These are phyloP conservation scores for Penicillium sp. DNA, from an alignment of 2,329 filamentous ascomycete genomes.

Conservation along the genomic window DNA sequence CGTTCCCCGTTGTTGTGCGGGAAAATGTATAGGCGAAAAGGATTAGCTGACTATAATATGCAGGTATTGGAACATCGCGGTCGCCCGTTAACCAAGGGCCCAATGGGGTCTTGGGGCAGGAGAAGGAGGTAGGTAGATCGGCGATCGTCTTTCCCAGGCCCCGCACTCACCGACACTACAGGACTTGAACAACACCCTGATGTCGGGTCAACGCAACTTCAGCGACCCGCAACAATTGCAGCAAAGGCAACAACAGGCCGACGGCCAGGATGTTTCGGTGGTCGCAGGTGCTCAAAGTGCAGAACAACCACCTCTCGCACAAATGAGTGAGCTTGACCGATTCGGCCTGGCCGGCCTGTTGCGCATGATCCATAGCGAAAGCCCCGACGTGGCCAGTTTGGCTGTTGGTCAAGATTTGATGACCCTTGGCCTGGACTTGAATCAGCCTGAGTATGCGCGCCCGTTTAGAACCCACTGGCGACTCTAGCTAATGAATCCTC, in stretches of 20 bases:
- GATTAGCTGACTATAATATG: constrained; percentile 16
- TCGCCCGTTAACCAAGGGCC: constrained; percentile 45
- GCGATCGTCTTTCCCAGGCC: constrained; percentile 11
- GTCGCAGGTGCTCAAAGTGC: constrained; percentile 30
- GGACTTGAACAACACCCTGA: constrained; percentile 38
- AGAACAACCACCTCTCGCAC: constrained; percentile 47
- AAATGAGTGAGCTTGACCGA: constrained; percentile 61
- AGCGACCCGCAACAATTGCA: constrained; percentile 35
- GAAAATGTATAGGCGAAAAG: background rate
- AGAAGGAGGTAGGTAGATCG: constrained; percentile 37
- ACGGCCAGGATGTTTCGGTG: constrained; percentile 36
- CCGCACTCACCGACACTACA: constrained; percentile 21
- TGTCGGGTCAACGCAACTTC: constrained; percentile 35
- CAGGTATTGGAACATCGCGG: constrained; percentile 40
- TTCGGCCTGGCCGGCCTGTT: constrained; percentile 62
- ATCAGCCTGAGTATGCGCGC: constrained; percentile 57
- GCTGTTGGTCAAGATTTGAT: constrained; percentile 65
- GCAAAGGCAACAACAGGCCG: constrained; percentile 37
- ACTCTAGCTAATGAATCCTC: constrained; percentile 17
- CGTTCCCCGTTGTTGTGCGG: constrained; percentile 31
- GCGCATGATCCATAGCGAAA: constrained; percentile 57
- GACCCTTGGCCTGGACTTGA: constrained; percentile 63
- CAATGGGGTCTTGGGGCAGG: constrained; percentile 45
- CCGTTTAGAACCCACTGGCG: background rate
- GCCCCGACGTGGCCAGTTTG: constrained; percentile 53